A percentile compares a stretch with the other conserved stretches of the same genome.
Conservation (phyloP, 257 asterid genomes). For the Solanum lignicaule region DNA sequence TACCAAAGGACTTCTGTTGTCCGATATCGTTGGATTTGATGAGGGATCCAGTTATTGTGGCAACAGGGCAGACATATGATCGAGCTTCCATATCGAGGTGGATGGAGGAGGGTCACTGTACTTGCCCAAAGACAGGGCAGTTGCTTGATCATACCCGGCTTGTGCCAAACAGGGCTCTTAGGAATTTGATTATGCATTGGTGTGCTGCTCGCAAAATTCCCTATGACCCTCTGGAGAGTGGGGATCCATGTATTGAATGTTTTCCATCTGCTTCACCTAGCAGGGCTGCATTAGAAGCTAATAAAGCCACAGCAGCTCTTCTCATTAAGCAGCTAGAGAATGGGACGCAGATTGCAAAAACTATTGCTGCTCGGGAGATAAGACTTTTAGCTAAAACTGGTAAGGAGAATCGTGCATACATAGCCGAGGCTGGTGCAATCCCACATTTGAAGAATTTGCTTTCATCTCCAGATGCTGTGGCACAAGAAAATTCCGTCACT, state of each 20-base stretch:
- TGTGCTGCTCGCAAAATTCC: constrained; percentile 60
- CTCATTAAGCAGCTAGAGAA: constrained; percentile 55
- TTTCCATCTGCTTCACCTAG: constrained; percentile 29
- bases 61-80: constrained; percentile 92
- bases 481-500: constrained; percentile 90
- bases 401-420: constrained; percentile 60
- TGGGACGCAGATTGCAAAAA: constrained; percentile 52
- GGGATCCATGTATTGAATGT: constrained; percentile 30
- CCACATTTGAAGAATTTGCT: constrained; percentile 56
- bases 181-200: constrained; percentile 74
- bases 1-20: constrained; percentile 81
- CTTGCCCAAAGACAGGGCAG: constrained; percentile 88
- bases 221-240: constrained; percentile 43
- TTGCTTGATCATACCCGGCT: constrained; percentile 49
- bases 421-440: constrained; percentile 82
- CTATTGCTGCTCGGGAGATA: constrained; percentile 74
- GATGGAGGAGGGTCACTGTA: constrained; percentile 83
- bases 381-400: constrained; percentile 75
- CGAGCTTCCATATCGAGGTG: constrained; percentile 69
- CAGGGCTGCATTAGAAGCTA: constrained; percentile 62
- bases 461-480: constrained; percentile 40
- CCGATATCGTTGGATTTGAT: constrained; percentile 78
- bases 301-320: constrained; percentile 50
- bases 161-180: constrained; percentile 63
- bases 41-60: constrained; percentile 77